Evolutionary conservation across 2,329 filamentous ascomycete genomes (phyloP).

Genomic region (Nemania sp.): DNA sequence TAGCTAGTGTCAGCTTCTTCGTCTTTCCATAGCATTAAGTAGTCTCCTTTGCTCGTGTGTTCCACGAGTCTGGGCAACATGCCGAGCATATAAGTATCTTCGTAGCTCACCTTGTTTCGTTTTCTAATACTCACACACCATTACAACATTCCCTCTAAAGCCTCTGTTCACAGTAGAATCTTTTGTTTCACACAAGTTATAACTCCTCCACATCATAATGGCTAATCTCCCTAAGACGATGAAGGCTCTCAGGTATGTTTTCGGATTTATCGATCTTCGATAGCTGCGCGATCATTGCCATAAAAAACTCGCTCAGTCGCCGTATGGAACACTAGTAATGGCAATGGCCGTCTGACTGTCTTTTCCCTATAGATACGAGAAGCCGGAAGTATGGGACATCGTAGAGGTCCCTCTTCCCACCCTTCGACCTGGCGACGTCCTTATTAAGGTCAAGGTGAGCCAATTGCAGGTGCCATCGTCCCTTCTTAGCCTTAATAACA

Average conservation of each 20-base stretch:
- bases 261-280: not conserved
- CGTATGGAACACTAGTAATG: not conserved
- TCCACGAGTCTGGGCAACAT: not conserved
- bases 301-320: constrained; percentile 24
- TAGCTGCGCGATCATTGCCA: not conserved
- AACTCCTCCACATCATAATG: constrained; percentile 47
- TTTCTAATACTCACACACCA: constrained; percentile 6
- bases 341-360: constrained; percentile 16
- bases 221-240: constrained; percentile 54
- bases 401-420: constrained; percentile 72
- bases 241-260: constrained; percentile 70
- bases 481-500: constrained; percentile 37
- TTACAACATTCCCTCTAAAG: not conserved
- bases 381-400: constrained; percentile 70
- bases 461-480: not conserved
- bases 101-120: constrained; percentile 21
- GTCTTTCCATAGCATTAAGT: not conserved
- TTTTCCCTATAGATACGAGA: constrained; percentile 63
- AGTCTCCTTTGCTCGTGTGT: not conserved
- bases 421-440: constrained; percentile 69
- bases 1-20: constrained; percentile 7
- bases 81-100: constrained; percentile 29
- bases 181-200: constrained; percentile 33
- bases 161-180: constrained; percentile 3
- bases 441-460: constrained; percentile 73